A percentile compares a stretch with the other conserved stretches of the same genome.
Evolutionary conservation across 2,329 filamentous ascomycete species (phyloP).

Genomic region (Chaetomiaceae sp.): DNA sequence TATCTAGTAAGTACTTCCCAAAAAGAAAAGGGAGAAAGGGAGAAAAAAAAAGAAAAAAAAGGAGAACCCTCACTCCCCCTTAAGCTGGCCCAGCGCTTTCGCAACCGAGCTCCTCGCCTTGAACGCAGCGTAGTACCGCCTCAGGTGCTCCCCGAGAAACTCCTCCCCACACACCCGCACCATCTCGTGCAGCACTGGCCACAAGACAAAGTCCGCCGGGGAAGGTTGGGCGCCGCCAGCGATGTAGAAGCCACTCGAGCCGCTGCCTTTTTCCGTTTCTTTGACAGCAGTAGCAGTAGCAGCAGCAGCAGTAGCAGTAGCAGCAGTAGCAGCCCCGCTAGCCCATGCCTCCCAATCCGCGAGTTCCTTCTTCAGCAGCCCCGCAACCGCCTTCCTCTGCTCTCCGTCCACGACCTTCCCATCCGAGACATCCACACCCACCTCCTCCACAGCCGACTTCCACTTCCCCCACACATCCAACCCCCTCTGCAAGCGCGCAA

Average conservation of each 20-base stretch:
- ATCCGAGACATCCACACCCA: slow-evolving; percentile 6
- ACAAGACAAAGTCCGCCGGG: slow-evolving; percentile 54
- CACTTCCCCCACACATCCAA: slow-evolving; percentile 37
- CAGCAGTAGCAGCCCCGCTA: slow-evolving; percentile 26
- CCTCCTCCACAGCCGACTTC: slow-evolving; percentile 21
- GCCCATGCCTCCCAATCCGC: slow-evolving; percentile 39
- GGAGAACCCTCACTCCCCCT: background rate
- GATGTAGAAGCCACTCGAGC: slow-evolving; percentile 37
- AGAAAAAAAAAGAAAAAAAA: too few species aligned
- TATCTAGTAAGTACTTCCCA: too few species aligned
- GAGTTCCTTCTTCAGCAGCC: slow-evolving; percentile 27
- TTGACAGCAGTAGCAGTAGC: background rate
- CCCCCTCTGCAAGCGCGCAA: slow-evolving; percentile 42
- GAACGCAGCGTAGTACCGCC: slow-evolving; percentile 37
- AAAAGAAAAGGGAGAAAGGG: too few species aligned
- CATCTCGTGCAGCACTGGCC: slow-evolving; percentile 51
- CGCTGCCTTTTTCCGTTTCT: slow-evolving; percentile 19
- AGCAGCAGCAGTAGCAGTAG: background rate
- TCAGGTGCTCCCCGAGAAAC: slow-evolving; percentile 32
- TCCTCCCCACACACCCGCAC: slow-evolving; percentile 33
- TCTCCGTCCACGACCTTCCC: background rate
- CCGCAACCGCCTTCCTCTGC: background rate
- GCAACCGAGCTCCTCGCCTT: slow-evolving; percentile 22
- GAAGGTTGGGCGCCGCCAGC: slow-evolving; percentile 37
- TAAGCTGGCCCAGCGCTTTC: slow-evolving; percentile 23